phyloP scores from a whole-genome alignment of 257 asterid species.

The Ilex asprella region DNA sequence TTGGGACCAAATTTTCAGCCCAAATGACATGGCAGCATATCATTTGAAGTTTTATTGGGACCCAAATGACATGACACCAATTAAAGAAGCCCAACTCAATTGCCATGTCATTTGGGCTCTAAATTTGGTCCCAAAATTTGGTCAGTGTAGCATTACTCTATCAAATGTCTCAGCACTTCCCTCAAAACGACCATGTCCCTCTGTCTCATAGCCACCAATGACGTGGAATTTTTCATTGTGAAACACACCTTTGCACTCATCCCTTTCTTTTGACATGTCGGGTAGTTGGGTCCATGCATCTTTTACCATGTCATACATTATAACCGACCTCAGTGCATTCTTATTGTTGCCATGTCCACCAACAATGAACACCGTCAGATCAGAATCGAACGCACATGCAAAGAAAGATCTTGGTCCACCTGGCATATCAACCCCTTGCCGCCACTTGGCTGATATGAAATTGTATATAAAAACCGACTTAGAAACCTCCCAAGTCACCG shows the following conservation, averaged over 20 bases:
- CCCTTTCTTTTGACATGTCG: slow-evolving; percentile 17
- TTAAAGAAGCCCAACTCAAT: too few species aligned
- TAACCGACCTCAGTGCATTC: slow-evolving; percentile 4
- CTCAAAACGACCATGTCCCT: slow-evolving; percentile 13
- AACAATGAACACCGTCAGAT: slow-evolving; percentile 11
- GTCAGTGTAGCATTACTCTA: too few species aligned
- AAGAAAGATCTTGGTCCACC: slow-evolving; percentile 13
- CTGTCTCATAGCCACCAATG: slow-evolving; percentile 15
- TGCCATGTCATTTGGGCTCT: too few species aligned
- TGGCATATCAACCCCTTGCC: slow-evolving; percentile 20
- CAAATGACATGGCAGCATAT: too few species aligned
- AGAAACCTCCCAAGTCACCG: slow-evolving; percentile 10
- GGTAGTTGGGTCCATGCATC: slow-evolving; percentile 16
- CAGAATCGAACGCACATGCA: slow-evolving; percentile 18
- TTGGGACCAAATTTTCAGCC: too few species aligned
- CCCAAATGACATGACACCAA: too few species aligned
- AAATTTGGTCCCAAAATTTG: too few species aligned
- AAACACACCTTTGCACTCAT: slow-evolving; percentile 18
- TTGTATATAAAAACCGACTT: slow-evolving; percentile 14
- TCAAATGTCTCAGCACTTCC: slow-evolving; percentile 9
- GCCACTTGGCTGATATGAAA: slow-evolving; percentile 19
- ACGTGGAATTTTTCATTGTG: slow-evolving; percentile 17
- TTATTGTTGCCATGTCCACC: slow-evolving; percentile 19
- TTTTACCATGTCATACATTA: slow-evolving; percentile 12
- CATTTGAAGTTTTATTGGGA: too few species aligned